Conservation (phyloP, 192 early-diverging fungal species). For the Entomortierella beljakovae region DNA sequence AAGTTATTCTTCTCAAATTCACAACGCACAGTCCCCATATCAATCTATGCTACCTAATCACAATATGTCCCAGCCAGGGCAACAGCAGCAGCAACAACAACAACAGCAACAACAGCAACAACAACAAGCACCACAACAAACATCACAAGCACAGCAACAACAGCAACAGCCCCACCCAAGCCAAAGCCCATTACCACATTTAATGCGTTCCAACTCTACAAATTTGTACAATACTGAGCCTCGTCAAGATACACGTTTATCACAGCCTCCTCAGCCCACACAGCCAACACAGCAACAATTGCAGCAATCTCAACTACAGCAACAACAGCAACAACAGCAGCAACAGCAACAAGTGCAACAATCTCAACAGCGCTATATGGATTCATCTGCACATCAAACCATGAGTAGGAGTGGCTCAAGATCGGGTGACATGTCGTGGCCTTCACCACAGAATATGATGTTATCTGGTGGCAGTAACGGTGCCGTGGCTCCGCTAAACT, state of each 20-base stretch:
- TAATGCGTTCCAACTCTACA: slow-evolving; percentile 10
- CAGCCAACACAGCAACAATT: neutral
- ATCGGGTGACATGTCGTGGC: slow-evolving; percentile 26
- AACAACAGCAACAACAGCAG: slow-evolving; percentile 28
- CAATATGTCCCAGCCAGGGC: slow-evolving; percentile 3
- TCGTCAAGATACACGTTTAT: slow-evolving; percentile 17
- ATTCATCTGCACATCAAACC: slow-evolving; percentile 12
- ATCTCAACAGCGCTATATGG: slow-evolving; percentile 29
- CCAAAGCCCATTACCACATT: slow-evolving; percentile 23
- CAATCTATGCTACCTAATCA: no score
- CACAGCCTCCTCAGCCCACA: neutral
- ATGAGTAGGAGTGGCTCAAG: slow-evolving; percentile 22
- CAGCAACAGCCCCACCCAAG: slow-evolving; percentile 15
- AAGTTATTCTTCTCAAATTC: no score
- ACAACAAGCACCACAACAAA: slow-evolving; percentile 13
- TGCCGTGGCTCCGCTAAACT: neutral
- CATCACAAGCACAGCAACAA: slow-evolving; percentile 10
- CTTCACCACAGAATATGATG: slow-evolving; percentile 23
- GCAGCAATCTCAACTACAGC: slow-evolving; percentile 18
- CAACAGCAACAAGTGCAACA: slow-evolving; percentile 38
- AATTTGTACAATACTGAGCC: slow-evolving; percentile 22
- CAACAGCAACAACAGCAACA: slow-evolving; percentile 23
- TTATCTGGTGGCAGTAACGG: neutral
- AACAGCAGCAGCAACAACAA: slow-evolving; percentile 12
- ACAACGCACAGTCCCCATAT: no score